Percentiles rank a stretch among this genome's conserved stretches.
Conservation (phyloP, 345 rosid species). For the Excoecaria agallocha region DNA sequence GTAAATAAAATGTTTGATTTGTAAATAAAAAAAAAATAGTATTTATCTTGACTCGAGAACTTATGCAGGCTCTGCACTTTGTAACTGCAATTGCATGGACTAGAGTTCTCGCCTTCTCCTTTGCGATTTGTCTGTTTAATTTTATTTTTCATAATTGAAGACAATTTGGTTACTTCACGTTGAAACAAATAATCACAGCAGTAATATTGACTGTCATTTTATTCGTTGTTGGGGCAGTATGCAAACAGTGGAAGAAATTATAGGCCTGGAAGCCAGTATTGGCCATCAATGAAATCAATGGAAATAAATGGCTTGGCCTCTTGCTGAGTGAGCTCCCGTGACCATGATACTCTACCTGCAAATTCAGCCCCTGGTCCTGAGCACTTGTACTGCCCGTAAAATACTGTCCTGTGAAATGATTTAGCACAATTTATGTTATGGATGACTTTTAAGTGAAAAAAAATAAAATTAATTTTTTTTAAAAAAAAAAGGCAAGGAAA, state of each 20-base stretch:
- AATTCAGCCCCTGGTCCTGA: slow-evolving; percentile 71
- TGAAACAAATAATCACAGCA: too few species aligned
- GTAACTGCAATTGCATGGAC: background rate
- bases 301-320: slow-evolving; percentile 41
- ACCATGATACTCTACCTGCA: slow-evolving; percentile 47
- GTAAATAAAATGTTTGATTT: background rate
- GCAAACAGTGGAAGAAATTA: background rate
- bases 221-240: background rate
- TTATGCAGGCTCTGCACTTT: background rate
- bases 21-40: background rate
- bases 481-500: background rate
- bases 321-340: slow-evolving; percentile 36
- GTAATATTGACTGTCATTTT: background rate
- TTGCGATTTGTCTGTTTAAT: too few species aligned
- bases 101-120: background rate
- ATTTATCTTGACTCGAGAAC: background rate
- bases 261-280: slow-evolving; percentile 30
- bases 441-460: too few species aligned
- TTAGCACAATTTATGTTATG: too few species aligned
- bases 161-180: too few species aligned
- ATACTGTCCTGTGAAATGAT: slow-evolving; percentile 71
- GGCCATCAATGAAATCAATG: slow-evolving; percentile 37
- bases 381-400: slow-evolving; percentile 95
- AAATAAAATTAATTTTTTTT: background rate
- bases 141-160: too few species aligned